These are phyloP conservation scores for Dicorynia guianensis DNA, from an alignment of 306 rosid species.

Conservation along the genomic window DNA sequence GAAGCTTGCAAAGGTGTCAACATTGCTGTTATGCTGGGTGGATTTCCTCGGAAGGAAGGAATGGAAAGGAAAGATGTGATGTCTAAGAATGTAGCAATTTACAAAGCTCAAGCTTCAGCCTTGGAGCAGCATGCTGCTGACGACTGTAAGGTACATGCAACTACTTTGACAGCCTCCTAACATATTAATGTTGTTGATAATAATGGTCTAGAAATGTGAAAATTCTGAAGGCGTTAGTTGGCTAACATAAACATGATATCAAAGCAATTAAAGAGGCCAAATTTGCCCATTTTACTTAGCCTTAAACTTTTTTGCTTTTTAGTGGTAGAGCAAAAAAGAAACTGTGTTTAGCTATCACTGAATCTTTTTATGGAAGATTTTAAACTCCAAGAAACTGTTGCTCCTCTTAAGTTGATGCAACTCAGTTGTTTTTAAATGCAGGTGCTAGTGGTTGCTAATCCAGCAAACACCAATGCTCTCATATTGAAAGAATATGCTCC, in stretches of 20 bases:
- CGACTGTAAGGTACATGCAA: constrained; percentile 62
- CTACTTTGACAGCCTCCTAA: not conserved
- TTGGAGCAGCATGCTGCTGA: constrained; percentile 73
- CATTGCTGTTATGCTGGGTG: constrained; percentile 79
- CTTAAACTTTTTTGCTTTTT: too few species aligned
- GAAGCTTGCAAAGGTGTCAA: constrained; percentile 76
- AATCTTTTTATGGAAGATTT: too few species aligned
- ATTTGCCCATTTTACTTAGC: too few species aligned
- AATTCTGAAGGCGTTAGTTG: too few species aligned
- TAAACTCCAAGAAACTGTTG: too few species aligned
- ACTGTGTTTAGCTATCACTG: too few species aligned
- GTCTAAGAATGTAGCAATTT: constrained; percentile 75
- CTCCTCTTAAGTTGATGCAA: constrained; percentile 24
- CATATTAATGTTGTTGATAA: too few species aligned
- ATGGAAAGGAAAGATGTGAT: constrained; percentile 85
- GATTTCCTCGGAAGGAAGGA: constrained; percentile 80
- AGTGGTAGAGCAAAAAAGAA: too few species aligned
- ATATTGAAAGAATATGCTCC: constrained; percentile 87
- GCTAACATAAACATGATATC: too few species aligned
- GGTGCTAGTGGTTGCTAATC: constrained; percentile 96
- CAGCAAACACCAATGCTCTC: constrained; percentile 92
- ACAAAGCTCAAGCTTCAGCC: constrained; percentile 82
- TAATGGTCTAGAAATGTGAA: too few species aligned
- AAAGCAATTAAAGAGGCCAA: too few species aligned
- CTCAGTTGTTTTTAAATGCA: constrained; percentile 35